A percentile compares a stretch with the other conserved stretches of the same genome.
Conservation (phyloP, 2,329 filamentous ascomycete species). For the Trichoderma citrinoviride region DNA sequence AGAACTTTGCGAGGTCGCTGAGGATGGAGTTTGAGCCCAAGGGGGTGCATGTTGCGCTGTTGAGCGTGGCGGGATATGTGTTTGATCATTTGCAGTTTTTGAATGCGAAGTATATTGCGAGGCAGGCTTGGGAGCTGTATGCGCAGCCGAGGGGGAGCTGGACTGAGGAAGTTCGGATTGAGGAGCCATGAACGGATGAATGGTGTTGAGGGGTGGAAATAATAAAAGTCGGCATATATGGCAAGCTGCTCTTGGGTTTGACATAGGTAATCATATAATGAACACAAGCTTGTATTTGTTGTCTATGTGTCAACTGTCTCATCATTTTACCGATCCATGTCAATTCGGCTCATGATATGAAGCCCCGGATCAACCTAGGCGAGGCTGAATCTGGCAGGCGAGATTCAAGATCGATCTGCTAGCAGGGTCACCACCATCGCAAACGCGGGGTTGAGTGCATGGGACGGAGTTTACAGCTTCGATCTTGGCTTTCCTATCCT, state of each 20-base stretch:
- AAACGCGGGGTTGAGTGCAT: not conserved
- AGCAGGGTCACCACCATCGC: not conserved
- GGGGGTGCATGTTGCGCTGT: constrained; percentile 47
- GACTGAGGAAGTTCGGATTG: constrained; percentile 18
- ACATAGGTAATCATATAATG: no score
- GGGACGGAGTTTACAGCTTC: not conserved
- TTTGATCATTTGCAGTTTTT: constrained; percentile 15
- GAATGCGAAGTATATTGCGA: constrained; percentile 25
- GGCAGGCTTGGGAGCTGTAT: constrained; percentile 24
- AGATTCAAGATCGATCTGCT: not conserved
- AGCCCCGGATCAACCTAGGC: no score
- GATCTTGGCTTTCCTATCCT: not conserved
- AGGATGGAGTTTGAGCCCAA: constrained; percentile 37
- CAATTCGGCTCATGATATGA: no score
- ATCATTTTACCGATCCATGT: no score
- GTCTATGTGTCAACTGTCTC: no score
- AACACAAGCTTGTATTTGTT: no score
- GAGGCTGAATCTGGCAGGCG: no score
- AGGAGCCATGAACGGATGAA: not conserved
- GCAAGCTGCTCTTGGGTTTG: not conserved
- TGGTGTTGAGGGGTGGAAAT: not conserved
- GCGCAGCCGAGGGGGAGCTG: constrained; percentile 19
- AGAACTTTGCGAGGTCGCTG: constrained; percentile 48
- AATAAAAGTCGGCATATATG: not conserved
- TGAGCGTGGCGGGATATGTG: constrained; percentile 43